These are phyloP conservation scores for apple (Malus domestica) DNA, from an alignment of 306 rosid genomes.

Conservation along the genomic window ASM211411v1 NC_041792.1:26462907-26463406, in stretches of 20 bases:
- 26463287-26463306: conserved; percentile 19
- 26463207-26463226: neutral
- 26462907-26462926: too few species aligned
- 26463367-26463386: conserved; percentile 32
- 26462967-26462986: too few species aligned
- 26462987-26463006: too few species aligned
- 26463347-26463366: conserved; percentile 45
- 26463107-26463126: neutral
- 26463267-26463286: conserved; percentile 13
- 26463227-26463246: conserved; percentile 26
- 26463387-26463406: neutral
- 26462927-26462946: too few species aligned
- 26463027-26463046: neutral
- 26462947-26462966: too few species aligned
- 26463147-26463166: neutral
- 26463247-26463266: conserved; percentile 35
- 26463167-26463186: neutral
- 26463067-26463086: neutral
- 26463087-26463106: conserved; percentile 6
- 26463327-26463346: conserved; percentile 51
- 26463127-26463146: neutral
- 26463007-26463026: neutral
- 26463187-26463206: neutral
- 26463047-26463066: neutral
- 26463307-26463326: conserved; percentile 19